Evolutionary conservation across 2,329 filamentous ascomycete species (phyloP), one percentile per base, ranked within the genome.

Genomic region (Neurospora sp.): DNA sequence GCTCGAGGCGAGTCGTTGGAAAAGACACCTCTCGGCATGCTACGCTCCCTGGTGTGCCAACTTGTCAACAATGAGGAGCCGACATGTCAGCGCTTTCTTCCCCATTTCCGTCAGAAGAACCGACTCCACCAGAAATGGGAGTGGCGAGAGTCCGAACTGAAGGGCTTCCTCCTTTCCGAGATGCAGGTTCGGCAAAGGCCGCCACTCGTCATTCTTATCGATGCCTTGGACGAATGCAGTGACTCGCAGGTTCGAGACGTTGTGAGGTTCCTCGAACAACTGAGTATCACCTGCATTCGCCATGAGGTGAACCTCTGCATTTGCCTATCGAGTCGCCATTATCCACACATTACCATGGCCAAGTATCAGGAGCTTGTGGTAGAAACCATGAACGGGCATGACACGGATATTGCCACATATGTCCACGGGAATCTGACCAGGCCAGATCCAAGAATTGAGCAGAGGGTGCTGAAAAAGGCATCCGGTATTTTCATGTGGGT

Each of bases 181-280:
- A 52, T 52, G 43, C n/a, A 23, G 0, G n/a, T 52, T 52, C 2
- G 1, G 1, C 39, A 41, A 0, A 6, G 43, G 11, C 4, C 2
- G 1, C 19, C 19, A 23, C 19, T 23, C n/a, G n/a, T 52, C 5
- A 46, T 57, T n/a, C 73, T 74, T 33, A 66, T 75, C 15, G 73
- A 75, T 38, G 73, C 71, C 4, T 46, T 76, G 43, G 75, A 74
- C 43, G 75, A 75, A 52, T 73, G 72, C 37, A 41, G 69, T 2
- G 70, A 74, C 8, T 28, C 19, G 2, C 23, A 75, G 6, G 62
- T 72, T n/a, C 33, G 57, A 6, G 70, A 72, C 3, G 71, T 73
- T 66, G 65, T 74, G 1, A 39, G 8, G 0, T 72, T 71, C 19
- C 69, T 75, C n/a, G 52, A 73, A 17, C 17, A 67, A 4, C 8